A percentile compares a stretch with the other conserved stretches of the same genome.
Conservation (phyloP, 768 basidiomycete genomes). For the Lactifluus piperatus region DNA sequence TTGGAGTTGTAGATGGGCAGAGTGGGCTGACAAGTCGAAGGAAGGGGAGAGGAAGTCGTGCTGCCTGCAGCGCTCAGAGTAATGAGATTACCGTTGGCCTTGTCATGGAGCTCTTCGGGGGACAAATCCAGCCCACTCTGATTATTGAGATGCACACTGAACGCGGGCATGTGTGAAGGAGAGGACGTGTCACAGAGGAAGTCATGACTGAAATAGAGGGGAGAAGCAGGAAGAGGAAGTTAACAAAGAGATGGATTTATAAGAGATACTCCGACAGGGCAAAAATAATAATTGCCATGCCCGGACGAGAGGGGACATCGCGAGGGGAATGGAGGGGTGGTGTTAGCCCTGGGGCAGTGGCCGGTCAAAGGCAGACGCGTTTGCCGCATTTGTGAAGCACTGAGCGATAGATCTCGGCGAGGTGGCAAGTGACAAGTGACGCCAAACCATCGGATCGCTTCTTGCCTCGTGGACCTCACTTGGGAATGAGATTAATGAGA, state of each 20-base stretch:
- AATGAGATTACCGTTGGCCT: not conserved
- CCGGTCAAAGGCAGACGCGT: not conserved
- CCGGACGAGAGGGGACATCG: not conserved
- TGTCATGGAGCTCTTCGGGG: not conserved
- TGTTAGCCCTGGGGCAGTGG: too few species aligned
- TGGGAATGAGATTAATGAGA: too few species aligned
- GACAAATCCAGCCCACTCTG: not conserved
- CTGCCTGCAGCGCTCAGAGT: slow-evolving; percentile 10
- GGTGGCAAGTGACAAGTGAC: not conserved
- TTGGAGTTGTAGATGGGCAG: not conserved
- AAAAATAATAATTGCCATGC: not conserved
- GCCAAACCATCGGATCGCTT: not conserved
- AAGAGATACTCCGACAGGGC: not conserved
- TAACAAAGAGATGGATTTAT: not conserved
- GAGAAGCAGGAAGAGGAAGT: not conserved
- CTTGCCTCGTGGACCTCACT: not conserved
- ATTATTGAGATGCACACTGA: not conserved
- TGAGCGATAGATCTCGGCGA: not conserved
- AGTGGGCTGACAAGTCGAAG: not conserved
- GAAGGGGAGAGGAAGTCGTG: not conserved
- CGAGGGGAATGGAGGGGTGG: not conserved
- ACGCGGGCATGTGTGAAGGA: not conserved
- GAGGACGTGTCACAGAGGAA: not conserved
- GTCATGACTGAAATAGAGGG: not conserved
- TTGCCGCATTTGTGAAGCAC: not conserved